Evolutionary conservation across 1,139 yeast genomes (phyloP), one percentile per base, ranked within the genome.

Genomic region (Candida frijolesensis): DNA sequence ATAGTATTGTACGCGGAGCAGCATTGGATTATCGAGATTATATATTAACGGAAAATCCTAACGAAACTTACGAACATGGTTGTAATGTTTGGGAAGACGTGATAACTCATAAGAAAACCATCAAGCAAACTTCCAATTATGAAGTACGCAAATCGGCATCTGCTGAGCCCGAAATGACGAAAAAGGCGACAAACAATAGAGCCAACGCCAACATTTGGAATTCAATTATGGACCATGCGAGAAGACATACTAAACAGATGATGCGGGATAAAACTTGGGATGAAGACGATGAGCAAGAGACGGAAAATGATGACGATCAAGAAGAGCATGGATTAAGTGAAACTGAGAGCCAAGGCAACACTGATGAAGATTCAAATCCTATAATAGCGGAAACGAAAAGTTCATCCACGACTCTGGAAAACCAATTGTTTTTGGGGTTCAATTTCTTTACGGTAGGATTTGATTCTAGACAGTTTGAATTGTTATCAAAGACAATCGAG

Each of bases 1-100:
- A 89, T 62, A 82, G 89, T 44, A 63, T 82, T 3, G 70, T 74
- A 43, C 71, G 96, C 54, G 82, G 80, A 3, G 90, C 89, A 0
- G 72, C 82, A 2, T 64, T 89, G 46, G 79, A 78, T 29, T 73
- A 71, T 46, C 68, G 71, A 19, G 75, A 76, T 49, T 83, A 80
- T 58, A 77, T 57, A 14, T 55, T 73, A 22, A 59, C 56, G 8
- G 57, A 62, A 12, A 60, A 62, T 33, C 57, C 59, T 2, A 48
- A 54, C 19, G 54, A 65, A 47, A 67, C 78, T 22, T 57, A 54
- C 40, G 46, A 46, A 10, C 86, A 86, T 25, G 79, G 89, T 0
- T 82, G 85, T 56, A 59, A 68, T 14, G 77, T 82, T 45, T 82
- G 87, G 87, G 68, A 71, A 38, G 67, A 72, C 49, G 19, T 54